Conservation (phyloP, 2,329 filamentous ascomycete species). For the Penicillium sp. region DNA sequence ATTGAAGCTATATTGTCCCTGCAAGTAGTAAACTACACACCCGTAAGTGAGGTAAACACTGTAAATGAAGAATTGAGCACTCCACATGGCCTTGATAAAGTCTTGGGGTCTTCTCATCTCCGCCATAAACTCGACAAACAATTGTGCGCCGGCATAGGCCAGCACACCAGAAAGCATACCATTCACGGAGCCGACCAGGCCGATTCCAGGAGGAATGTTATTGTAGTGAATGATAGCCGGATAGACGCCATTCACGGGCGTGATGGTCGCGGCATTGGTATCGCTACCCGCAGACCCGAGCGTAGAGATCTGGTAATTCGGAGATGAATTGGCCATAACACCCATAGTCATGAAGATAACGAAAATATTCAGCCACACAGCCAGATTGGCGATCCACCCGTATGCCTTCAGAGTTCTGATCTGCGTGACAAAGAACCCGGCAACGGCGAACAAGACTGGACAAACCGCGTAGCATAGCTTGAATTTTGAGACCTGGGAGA, state of each 20-base stretch:
- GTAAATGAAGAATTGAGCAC: conserved; percentile 51
- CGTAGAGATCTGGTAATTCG: conserved; percentile 45
- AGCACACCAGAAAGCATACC: conserved; percentile 58
- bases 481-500: conserved; percentile 54
- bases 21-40: conserved; percentile 48
- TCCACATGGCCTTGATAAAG: conserved; percentile 50
- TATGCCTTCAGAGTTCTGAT: conserved; percentile 57
- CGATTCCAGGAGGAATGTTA: conserved; percentile 41
- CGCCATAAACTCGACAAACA: conserved; percentile 60
- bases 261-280: conserved; percentile 24
- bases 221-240: conserved; percentile 42
- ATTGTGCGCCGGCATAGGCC: conserved; percentile 59
- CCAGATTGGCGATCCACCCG: conserved; percentile 57
- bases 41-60: conserved; percentile 50
- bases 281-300: conserved; percentile 29
- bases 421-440: conserved; percentile 56
- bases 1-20: conserved; percentile 48
- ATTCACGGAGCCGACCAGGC: conserved; percentile 48
- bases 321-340: conserved; percentile 50
- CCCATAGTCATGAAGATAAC: conserved; percentile 59
- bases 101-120: conserved; percentile 53
- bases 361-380: conserved; percentile 58
- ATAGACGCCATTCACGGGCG: conserved; percentile 29
- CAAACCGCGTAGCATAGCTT: conserved; percentile 56
- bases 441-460: conserved; percentile 51